Base-by-base conservation (phyloP, 345 rosid genomes). In the Sonneratia alba region DNA sequence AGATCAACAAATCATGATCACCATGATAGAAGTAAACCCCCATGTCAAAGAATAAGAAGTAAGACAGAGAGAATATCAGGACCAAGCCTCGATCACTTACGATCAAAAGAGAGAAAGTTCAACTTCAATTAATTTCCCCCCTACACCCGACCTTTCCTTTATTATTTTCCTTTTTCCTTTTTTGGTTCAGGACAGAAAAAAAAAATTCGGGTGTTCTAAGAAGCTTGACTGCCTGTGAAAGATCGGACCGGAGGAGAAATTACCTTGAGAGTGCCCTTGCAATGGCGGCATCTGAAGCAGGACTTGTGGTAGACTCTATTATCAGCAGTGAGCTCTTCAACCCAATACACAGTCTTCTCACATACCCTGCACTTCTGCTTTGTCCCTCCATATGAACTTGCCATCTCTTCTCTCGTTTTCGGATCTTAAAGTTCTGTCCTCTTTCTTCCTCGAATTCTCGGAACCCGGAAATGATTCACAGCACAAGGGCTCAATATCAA, bases 211-310 rank as follows among this genome's bases (percentile, higher is more conserved):
- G 34, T 6, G 22, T 13, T 27, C 37, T 62, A 32, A 32, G 37
- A 27, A 62, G 19, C 34, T 22, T 36, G 64, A 22, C 1, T 22
- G 11, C 22, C 18, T 1, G 11, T 11, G 1, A 57, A 57, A 24
- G 9, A 4, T 72, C 38, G 22, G 63, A 6, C n/a, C 19, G 16
- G 65, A 32, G 12, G 49, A 34, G 11, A 7, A 51, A 16, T 19
- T 64, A 84, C 87, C 85, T 81, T 84, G 70, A 84, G 83, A 62
- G 87, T 84, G 69, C 85, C 80, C 73, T 81, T 84, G 70, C 85
- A 84, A 73, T 81, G 87, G 71, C 81, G 85, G 73, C 87, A 84
- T 69, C 85, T 80, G 79, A 84, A 84, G 71, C 85, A 84, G 70
- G 83, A 78, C 70, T 71, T 84, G 74, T 84, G 87, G 32, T 76